phyloP scores from a whole-genome alignment of 2,329 filamentous ascomycete genomes.

The Purpureocillium lavendulum region DNA sequence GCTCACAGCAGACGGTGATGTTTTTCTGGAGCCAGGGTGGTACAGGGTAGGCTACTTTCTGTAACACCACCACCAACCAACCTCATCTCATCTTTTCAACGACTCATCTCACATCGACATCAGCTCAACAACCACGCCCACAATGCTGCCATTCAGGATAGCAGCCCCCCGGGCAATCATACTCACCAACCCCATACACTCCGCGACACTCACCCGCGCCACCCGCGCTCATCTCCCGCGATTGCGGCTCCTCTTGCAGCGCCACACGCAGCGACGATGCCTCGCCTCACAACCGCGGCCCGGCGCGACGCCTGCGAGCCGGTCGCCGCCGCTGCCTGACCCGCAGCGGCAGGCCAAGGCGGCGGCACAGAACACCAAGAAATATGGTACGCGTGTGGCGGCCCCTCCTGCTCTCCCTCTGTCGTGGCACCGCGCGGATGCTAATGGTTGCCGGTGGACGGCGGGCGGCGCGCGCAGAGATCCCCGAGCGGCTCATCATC shows the following conservation, averaged over 20 bases:
- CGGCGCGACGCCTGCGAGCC: conserved; percentile 17
- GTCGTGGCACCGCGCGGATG: background rate
- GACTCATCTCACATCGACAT: background rate
- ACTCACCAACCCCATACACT: background rate
- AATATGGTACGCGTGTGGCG: conserved; percentile 9
- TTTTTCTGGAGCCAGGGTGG: too few species aligned
- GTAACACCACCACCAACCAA: too few species aligned
- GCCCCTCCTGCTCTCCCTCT: background rate
- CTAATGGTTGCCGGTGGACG: too few species aligned
- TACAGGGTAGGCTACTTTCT: too few species aligned
- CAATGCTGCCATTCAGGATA: conserved; percentile 5
- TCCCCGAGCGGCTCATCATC: conserved; percentile 55
- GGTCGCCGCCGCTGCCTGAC: conserved; percentile 9
- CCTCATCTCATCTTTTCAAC: background rate
- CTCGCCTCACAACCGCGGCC: conserved; percentile 14
- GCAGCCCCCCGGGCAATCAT: background rate
- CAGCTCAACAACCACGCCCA: background rate
- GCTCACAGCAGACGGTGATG: too few species aligned
- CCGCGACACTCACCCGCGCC: background rate
- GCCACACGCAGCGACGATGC: conserved; percentile 16
- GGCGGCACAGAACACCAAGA: conserved; percentile 12
- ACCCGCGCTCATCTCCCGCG: conserved; percentile 2
- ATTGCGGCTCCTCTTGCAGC: conserved; percentile 4
- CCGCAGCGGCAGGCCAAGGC: conserved; percentile 17
- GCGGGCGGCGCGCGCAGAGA: conserved; percentile 28